Conservation (phyloP, 306 rosid genomes). For the Purshia tridentata region DNA sequence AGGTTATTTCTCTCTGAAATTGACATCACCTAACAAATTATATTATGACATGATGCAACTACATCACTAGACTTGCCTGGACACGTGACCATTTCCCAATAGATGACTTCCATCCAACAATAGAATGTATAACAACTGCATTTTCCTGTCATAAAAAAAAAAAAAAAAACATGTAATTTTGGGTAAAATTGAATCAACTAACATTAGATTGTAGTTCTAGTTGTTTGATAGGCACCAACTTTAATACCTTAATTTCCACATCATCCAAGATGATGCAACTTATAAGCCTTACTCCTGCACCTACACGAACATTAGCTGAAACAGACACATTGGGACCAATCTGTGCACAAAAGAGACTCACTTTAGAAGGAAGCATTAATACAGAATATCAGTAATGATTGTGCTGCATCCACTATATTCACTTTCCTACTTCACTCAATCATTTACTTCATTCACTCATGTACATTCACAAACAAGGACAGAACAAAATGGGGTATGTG, state of each 20-base stretch:
- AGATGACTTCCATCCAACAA: conserved; percentile 97
- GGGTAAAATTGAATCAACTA: not conserved
- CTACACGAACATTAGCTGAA: conserved; percentile 92
- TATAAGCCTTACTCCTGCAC: conserved; percentile 89
- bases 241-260: conserved; percentile 76
- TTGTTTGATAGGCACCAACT: not conserved
- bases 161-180: conserved; percentile 2
- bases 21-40: not conserved
- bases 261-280: conserved; percentile 85
- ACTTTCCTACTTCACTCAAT: not conserved
- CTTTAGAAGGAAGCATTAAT: conserved; percentile 9
- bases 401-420: not conserved
- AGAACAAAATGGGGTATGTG: not conserved
- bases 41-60: not conserved
- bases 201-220: not conserved
- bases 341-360: conserved; percentile 38
- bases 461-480: not conserved
- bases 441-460: not conserved
- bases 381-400: not conserved
- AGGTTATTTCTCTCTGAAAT: not conserved
- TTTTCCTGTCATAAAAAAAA: conserved; percentile 64
- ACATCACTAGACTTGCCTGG: conserved; percentile 66
- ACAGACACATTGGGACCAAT: conserved; percentile 91
- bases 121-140: conserved; percentile 74
- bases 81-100: conserved; percentile 90